Evolutionary conservation across 2,329 filamentous ascomycete species (phyloP).

Genomic region (Colletotrichum sp.): DNA sequence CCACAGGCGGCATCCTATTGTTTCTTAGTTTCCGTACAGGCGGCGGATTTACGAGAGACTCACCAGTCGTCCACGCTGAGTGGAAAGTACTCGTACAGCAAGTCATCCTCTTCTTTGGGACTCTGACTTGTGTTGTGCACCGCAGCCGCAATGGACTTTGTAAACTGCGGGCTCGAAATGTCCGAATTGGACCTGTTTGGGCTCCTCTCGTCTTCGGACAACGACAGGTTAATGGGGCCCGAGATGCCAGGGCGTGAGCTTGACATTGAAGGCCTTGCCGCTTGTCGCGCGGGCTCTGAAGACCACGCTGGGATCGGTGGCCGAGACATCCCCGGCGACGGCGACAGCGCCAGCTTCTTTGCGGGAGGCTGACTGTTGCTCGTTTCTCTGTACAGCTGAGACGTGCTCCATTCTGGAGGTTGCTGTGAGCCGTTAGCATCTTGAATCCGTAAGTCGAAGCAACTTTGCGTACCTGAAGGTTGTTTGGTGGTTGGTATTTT

Average conservation of each 20-base stretch:
- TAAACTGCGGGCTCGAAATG: conserved; percentile 54
- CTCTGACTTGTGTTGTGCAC: conserved; percentile 56
- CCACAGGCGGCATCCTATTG: conserved; percentile 81
- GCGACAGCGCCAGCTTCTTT: conserved; percentile 60
- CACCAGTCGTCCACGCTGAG: conserved; percentile 88
- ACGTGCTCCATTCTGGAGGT: conserved; percentile 50
- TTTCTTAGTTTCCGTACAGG: neutral
- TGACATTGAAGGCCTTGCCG: neutral
- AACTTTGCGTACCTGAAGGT: conserved; percentile 36
- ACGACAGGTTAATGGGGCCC: conserved; percentile 56
- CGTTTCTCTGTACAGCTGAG: conserved; percentile 40
- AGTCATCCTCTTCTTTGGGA: conserved; percentile 77
- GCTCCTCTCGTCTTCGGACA: conserved; percentile 66
- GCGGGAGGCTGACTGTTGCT: conserved; percentile 50
- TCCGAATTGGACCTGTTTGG: conserved; percentile 57
- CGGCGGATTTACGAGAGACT: conserved; percentile 21
- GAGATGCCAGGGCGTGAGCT: conserved; percentile 28
- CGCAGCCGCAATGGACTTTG: conserved; percentile 39
- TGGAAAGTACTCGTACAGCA: conserved; percentile 94
- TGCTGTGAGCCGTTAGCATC: conserved; percentile 30
- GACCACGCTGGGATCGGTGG: conserved; percentile 61
- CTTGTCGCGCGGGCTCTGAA: conserved; percentile 32
- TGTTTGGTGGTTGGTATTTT: conserved; percentile 36
- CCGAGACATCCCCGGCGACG: conserved; percentile 55
- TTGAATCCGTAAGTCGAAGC: neutral